Evolutionary conservation across 257 asterid species (phyloP), one percentile per base, ranked within the genome.

Genomic region (Primulina tabacum): DNA sequence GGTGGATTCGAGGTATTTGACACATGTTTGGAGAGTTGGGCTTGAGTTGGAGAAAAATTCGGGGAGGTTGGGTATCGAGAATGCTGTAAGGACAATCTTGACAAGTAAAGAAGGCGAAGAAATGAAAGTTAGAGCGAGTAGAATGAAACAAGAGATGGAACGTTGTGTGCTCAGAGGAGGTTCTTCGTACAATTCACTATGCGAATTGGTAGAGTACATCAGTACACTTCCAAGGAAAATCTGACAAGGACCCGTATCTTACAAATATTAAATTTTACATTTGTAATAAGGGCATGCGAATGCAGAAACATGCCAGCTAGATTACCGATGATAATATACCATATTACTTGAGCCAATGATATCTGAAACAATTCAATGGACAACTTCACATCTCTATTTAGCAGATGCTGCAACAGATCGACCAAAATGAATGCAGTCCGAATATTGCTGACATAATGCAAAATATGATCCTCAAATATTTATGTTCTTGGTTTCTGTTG

Each of bases 21-120:
- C 32, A 20, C 68, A 78, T 62, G 77, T 80, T 17, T 78, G 85
- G 84, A 75, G 33, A 50, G 73, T 78, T 33, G 88, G 88, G 0
- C n/a, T 82, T 1, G 79, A 62, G 32, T 20, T 85, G 70, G 86
- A 77, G 65, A 24, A 34, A 17, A 66, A 9, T 4, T 6, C 5
- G 0, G 84, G 75, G 9, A 74, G 75, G 40, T 8, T 6, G 2
- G 56, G 74, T 7, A 52, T 82, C 1, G 82, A 76, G 77, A 26
- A 47, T 4, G 76, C 79, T 12, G 59, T 85, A 34, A 68, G 75
- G 16, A 68, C n/a, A 56, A 60, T 82, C 2, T 76, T 85, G 90
- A 77, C 28, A 2, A 62, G 63, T 0, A 76, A 65, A 24, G 72
- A 76, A 72, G 83, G 88, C 30, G 28, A 60, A 14, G 82, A 69